Evolutionary conservation across 192 early-diverging fungal genomes (phyloP), one percentile per base, ranked within the genome.

Genomic region (Oehlia diaphana): DNA sequence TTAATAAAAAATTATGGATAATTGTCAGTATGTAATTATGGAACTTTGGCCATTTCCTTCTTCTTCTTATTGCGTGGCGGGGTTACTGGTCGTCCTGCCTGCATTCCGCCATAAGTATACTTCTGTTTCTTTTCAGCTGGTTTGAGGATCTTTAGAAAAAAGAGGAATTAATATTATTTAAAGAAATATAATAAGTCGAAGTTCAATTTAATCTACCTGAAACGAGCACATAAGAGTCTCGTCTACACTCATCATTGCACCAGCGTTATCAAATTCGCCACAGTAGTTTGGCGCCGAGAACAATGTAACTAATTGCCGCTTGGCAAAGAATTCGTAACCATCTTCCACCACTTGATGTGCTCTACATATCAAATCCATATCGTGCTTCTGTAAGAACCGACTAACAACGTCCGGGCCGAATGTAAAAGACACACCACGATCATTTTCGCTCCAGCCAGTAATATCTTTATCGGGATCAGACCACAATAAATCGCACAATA

Each of bases 331-430:
- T 84, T 99, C 97, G 81, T 99, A 99, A 19, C 97, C 97, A 84
- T 99, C 97, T 82, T 99, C 97, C 10, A 97, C 96, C 5, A 99
- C 97, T 86, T 97, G 96, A 89, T 99, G 97, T 26, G 97, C 97
- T 75, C 97, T 93, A 87, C 97, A 99, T 82, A 99, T 96, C 81
- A 99, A 86, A 84, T 99, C 97, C 85, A 99, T 88, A 82, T 99
- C 97, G 82, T 99, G 96, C 87, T 95, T 96, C 82, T 98, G 95
- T 83, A 97, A 88, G 86, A 96, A 96, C 53, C 93, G 89, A 63
- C 91, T 93, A 9, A 98, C 97, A 69, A 97, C 92, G 83, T 98
- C 97, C 1, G 96, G 93, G 13, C 97, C 97, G 85, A 98, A 98
- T 28, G 97, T 98, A 83, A 97, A 97, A 62, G 92, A 94, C 58